These are phyloP conservation scores for Candida pini DNA, from an alignment of 805 yeast species.

Conservation along the genomic window DNA sequence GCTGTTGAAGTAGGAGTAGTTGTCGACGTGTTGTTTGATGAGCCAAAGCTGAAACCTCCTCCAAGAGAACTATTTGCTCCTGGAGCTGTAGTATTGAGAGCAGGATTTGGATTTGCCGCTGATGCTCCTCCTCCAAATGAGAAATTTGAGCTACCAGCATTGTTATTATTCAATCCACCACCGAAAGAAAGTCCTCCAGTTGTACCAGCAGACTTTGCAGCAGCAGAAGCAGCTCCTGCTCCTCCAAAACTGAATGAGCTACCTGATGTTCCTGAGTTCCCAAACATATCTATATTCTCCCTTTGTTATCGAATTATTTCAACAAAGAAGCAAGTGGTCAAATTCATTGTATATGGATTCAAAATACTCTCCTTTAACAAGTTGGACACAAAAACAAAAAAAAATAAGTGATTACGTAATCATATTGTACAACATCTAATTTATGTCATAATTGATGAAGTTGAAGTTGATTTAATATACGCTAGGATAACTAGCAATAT, in stretches of 20 bases:
- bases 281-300: constrained; percentile 8
- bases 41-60: neutral
- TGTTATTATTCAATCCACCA: constrained; percentile 5
- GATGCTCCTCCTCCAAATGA: constrained; percentile 16
- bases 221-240: too few species aligned
- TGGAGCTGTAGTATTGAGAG: too few species aligned
- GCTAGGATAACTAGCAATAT: neutral
- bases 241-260: too few species aligned
- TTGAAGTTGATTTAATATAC: neutral
- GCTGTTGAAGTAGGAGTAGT: constrained; percentile 3
- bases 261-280: neutral
- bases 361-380: too few species aligned
- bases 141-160: constrained; percentile 3
- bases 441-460: neutral
- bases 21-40: neutral
- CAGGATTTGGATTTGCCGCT: too few species aligned
- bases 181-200: constrained; percentile 8
- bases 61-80: too few species aligned
- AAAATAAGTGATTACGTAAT: too few species aligned
- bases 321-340: too few species aligned
- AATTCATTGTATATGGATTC: too few species aligned
- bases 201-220: constrained; percentile 9
- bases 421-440: too few species aligned
- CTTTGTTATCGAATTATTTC: too few species aligned
- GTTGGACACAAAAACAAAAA: too few species aligned